A percentile compares a stretch with the other conserved stretches of the same genome.
phyloP scores from a whole-genome alignment of 345 rosid genomes.

The Trapa bicornis region DNA sequence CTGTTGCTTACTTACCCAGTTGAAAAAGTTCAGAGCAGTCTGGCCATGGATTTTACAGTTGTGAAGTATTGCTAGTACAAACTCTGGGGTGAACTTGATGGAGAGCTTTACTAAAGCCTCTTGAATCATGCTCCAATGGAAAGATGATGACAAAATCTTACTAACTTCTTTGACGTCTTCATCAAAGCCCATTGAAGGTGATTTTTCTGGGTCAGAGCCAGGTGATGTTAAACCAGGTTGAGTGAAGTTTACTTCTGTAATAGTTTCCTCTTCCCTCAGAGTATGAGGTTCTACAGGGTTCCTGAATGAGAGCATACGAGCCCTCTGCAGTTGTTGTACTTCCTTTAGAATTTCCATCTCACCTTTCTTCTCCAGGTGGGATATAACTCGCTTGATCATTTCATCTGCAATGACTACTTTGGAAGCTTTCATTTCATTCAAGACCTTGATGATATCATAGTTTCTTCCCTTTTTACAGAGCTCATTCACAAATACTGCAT shows the following conservation, averaged over 20 bases:
- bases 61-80: conserved; percentile 37
- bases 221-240: background rate
- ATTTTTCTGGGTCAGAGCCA: background rate
- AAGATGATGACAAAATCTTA: conserved; percentile 31
- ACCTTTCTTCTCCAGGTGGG: conserved; percentile 49
- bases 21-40: conserved; percentile 51
- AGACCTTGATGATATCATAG: conserved; percentile 38
- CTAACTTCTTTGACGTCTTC: conserved; percentile 36
- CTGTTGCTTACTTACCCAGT: conserved; percentile 55
- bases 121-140: conserved; percentile 31
- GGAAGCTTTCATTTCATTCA: conserved; percentile 44
- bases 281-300: background rate
- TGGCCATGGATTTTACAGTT: conserved; percentile 40
- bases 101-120: conserved; percentile 41
- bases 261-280: background rate
- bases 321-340: conserved; percentile 37
- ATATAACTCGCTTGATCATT: conserved; percentile 41
- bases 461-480: conserved; percentile 44
- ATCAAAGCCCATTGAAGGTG: conserved; percentile 12
- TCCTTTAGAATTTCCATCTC: conserved; percentile 34
- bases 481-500: conserved; percentile 48
- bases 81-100: conserved; percentile 52
- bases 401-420: conserved; percentile 32
- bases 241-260: background rate
- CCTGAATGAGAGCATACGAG: conserved; percentile 7